Base-by-base conservation (phyloP, 768 basidiomycete species). In the Trametes gibbosa region DNA sequence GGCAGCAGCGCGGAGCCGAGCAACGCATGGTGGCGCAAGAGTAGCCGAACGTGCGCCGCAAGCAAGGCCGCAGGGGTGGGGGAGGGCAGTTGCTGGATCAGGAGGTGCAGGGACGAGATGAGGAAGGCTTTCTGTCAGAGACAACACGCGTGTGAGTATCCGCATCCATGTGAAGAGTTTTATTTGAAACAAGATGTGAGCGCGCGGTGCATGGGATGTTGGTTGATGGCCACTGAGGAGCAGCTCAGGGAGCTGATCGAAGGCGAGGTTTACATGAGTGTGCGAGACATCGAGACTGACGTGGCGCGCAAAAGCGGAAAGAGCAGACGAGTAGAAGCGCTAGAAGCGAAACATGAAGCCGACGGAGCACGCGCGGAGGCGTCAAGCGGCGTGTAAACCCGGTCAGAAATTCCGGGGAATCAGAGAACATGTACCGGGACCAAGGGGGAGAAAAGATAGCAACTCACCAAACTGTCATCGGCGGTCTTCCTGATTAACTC, bases 301-400 rank as follows among this genome's bases (percentile, higher is more conserved):
- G 37, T 14, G 35, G 17, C 21, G 29, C 24, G 46, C 17, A 34
- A 40, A 19, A 24, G 21, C 39, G 29, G 10, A 21, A 41, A 47
- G 32, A 41, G 39, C 47, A 46, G 55, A 37, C 34, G 17, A 34
- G 42, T 24, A 49, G 47, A 23, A 49, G 55, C 49, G 55, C 49
- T 56, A 24, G 47, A 56, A 56, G 39, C 55, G 40, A 49, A 29
- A 56, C 47, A 50, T 42, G 55, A 49, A 79, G 59, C 40, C 69
- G 67, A 41, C 75, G 73, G 59, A 85, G 65, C 43, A 77, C 80
- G 41, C 70, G 69, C 69, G 39, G 89, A 74, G 70, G 86, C 10
- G 37, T 34, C 47, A 42, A n/a, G 39, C 37, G 37, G 17, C 40
- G 19, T 32, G 55, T 39, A 32, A 40, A 49, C 41, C 47, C 55